Percentiles rank a stretch among this genome's conserved stretches.
Conservation (phyloP, 371 early-diverging fungal genomes). For the Mycotypha africana region DNA sequence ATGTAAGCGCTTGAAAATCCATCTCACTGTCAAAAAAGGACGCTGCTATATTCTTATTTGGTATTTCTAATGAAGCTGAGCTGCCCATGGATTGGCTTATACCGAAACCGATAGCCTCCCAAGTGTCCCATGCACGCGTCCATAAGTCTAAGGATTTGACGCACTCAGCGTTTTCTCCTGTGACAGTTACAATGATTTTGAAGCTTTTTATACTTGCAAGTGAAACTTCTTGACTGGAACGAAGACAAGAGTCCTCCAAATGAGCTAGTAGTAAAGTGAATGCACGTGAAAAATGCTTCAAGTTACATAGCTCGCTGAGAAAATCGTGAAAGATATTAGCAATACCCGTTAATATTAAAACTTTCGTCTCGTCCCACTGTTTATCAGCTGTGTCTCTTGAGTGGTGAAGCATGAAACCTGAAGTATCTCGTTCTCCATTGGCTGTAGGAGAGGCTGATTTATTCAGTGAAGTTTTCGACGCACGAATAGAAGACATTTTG, state of each 20-base stretch:
- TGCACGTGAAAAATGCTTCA: conserved; percentile 57
- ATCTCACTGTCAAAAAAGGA: conserved; percentile 9
- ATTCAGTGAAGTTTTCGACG: conserved; percentile 20
- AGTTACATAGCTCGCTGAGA: conserved; percentile 47
- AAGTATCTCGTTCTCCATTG: conserved; percentile 29
- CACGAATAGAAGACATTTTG: conserved; percentile 50
- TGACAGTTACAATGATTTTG: conserved; percentile 48
- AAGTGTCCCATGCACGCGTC: conserved; percentile 70
- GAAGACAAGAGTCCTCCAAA: conserved; percentile 66
- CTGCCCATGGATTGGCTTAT: conserved; percentile 23
- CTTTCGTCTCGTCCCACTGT: conserved; percentile 96
- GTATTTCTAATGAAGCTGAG: background rate
- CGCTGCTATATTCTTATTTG: background rate
- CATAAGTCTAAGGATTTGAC: conserved; percentile 44
- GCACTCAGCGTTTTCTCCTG: conserved; percentile 30
- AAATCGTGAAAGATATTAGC: conserved; percentile 70
- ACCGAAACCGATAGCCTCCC: conserved; percentile 73
- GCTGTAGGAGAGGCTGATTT: conserved; percentile 14
- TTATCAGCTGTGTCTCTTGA: conserved; percentile 71
- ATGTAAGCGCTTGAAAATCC: conserved; percentile 28
- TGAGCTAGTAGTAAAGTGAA: conserved; percentile 71
- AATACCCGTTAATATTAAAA: conserved; percentile 74
- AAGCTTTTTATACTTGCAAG: conserved; percentile 70
- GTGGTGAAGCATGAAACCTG: conserved; percentile 56
- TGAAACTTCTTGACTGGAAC: conserved; percentile 72